Evolutionary conservation across 192 early-diverging fungal genomes (phyloP).

Genomic region (Powellomyces hirtus): DNA sequence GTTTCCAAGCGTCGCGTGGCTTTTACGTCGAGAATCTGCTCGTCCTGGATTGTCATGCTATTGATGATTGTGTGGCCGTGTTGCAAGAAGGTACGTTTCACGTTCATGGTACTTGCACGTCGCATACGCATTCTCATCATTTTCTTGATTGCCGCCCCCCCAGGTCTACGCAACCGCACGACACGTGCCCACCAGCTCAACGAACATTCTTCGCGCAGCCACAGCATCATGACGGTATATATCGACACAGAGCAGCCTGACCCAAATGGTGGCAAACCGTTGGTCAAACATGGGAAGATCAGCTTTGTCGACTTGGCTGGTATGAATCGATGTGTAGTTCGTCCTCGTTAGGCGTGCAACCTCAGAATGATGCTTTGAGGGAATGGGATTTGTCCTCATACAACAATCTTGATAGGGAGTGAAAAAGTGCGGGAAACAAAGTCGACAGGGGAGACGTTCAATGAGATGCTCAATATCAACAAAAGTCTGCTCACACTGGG

Average conservation of each 20-base stretch:
- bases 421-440: slow-evolving; percentile 55
- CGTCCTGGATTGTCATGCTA: slow-evolving; percentile 47
- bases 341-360: not conserved
- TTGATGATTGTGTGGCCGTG: slow-evolving; percentile 54
- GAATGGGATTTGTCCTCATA: too few species aligned
- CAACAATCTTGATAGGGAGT: slow-evolving; percentile 52
- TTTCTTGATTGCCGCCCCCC: not conserved
- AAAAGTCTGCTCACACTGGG: slow-evolving; percentile 56
- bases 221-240: slow-evolving; percentile 54
- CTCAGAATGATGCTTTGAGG: not conserved
- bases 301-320: slow-evolving; percentile 62
- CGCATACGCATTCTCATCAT: not conserved
- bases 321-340: slow-evolving; percentile 2
- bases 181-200: slow-evolving; percentile 55
- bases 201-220: slow-evolving; percentile 52
- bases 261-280: slow-evolving; percentile 12
- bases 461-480: slow-evolving; percentile 56
- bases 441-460: slow-evolving; percentile 47
- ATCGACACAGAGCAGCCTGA: slow-evolving; percentile 33
- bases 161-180: slow-evolving; percentile 52
- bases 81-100: slow-evolving; percentile 47
- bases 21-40: slow-evolving; percentile 58
- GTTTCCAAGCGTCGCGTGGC: slow-evolving; percentile 42
- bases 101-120: not conserved
- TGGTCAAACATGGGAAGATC: slow-evolving; percentile 44